Percentiles rank a stretch among this genome's conserved stretches.
phyloP scores from a whole-genome alignment of 23 red algal genomes.

The Cyanidiococcus yangmingshanensis region DNA sequence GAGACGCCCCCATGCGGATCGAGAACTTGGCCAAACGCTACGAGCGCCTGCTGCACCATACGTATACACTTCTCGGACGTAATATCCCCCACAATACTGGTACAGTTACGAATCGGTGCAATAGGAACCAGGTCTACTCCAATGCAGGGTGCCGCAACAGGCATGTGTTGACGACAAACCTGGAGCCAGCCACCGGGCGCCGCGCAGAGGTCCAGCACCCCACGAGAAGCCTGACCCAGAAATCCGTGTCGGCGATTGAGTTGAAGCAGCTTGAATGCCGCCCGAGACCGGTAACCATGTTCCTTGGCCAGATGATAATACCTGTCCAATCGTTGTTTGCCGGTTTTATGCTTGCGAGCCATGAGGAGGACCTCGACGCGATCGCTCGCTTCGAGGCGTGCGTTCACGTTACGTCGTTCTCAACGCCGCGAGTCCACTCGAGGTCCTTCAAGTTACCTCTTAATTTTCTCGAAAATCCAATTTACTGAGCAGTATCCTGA shows the following conservation, averaged over 20 bases:
- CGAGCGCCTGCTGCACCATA: slow-evolving; percentile 43
- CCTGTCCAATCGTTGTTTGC: slow-evolving; percentile 83
- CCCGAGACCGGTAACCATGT: slow-evolving; percentile 93
- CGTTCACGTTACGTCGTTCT: too few relatives aligned
- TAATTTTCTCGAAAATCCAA: too few relatives aligned
- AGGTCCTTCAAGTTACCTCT: too few relatives aligned
- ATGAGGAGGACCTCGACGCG: slow-evolving; percentile 8
- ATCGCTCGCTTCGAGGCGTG: too few relatives aligned
- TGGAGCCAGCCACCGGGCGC: slow-evolving; percentile 97
- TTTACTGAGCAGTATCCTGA: too few relatives aligned
- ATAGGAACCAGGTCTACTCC: slow-evolving; percentile 95
- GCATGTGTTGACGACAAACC: slow-evolving; percentile 74
- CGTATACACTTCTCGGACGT: slow-evolving; percentile 49
- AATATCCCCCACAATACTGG: slow-evolving; percentile 58
- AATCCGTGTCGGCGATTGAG: slow-evolving; percentile 84
- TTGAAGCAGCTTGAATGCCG: slow-evolving; percentile 93
- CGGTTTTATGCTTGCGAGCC: slow-evolving; percentile 71
- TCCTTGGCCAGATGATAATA: slow-evolving; percentile 97
- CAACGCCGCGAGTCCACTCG: too few relatives aligned
- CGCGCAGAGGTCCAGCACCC: slow-evolving; percentile 89
- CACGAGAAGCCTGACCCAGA: slow-evolving; percentile 48
- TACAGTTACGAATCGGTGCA: slow-evolving; percentile 32
- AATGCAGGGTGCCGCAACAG: slow-evolving; percentile 57
- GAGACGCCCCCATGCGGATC: not conserved
- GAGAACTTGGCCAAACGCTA: not conserved